A percentile compares a stretch with the other conserved stretches of the same genome.
phyloP scores from a whole-genome alignment of 1,139 yeast species.

The Geotrichum fermentans region DNA sequence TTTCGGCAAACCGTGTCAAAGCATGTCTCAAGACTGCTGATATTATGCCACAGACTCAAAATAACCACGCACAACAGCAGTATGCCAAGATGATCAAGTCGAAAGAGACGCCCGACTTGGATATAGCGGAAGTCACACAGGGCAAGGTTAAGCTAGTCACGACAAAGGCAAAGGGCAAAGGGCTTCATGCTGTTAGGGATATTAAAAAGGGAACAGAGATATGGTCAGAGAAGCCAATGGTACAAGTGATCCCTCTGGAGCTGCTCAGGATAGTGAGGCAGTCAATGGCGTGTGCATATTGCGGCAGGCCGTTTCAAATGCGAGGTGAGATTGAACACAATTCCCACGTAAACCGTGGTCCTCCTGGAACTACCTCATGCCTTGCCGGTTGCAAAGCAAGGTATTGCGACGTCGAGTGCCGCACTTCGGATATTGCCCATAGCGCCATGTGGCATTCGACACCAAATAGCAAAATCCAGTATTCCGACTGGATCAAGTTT shows the following conservation, averaged over 20 bases:
- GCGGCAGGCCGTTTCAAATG: constrained; percentile 36
- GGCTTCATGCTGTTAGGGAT: constrained; percentile 38
- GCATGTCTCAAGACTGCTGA: constrained; percentile 10
- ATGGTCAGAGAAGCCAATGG: constrained; percentile 60
- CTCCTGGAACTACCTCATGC: constrained; percentile 15
- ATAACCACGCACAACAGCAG: constrained; percentile 1
- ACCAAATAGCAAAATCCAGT: constrained; percentile 37
- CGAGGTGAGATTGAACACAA: constrained; percentile 10
- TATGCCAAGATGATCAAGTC: constrained; percentile 48
- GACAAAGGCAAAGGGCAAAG: constrained; percentile 37
- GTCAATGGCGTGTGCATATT: constrained; percentile 60
- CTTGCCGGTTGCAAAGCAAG: constrained; percentile 27
- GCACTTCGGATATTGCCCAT: constrained; percentile 50
- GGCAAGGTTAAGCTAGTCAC: constrained; percentile 45
- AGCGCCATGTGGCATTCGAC: constrained; percentile 51
- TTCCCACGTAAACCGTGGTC: constrained; percentile 9
- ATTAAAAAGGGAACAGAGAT: constrained; percentile 45
- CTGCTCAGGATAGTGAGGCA: constrained; percentile 49
- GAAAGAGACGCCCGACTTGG: constrained; percentile 4
- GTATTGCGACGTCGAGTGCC: constrained; percentile 28
- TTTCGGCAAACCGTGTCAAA: constrained; percentile 13
- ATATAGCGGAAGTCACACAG: constrained; percentile 2
- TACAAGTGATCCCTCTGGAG: constrained; percentile 69
- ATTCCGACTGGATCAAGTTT: constrained; percentile 50
- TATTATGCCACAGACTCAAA: constrained; percentile 3